phyloP scores from a whole-genome alignment of 148 eudicot species.

The Amaranthus cruentus region DNA sequence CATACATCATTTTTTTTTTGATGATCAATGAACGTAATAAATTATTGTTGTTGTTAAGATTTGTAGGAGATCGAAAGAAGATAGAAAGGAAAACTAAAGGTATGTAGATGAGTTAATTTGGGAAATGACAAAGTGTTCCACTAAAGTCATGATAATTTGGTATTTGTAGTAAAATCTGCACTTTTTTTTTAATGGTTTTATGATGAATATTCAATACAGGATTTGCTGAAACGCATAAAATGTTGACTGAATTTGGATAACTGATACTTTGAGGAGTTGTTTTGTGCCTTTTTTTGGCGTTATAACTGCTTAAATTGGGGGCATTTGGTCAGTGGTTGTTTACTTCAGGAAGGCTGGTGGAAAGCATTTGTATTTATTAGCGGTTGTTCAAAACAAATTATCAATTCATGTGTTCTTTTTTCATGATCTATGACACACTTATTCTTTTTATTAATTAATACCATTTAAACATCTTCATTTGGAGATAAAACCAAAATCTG shows the following conservation, averaged over 20 bases:
- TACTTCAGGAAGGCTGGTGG: not conserved
- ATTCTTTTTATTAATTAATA: too few species aligned
- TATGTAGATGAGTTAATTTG: constrained; percentile 12
- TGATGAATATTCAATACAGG: constrained; percentile 5
- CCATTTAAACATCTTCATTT: too few species aligned
- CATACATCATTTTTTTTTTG: constrained; percentile 23
- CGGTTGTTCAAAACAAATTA: too few species aligned
- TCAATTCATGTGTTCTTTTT: too few species aligned
- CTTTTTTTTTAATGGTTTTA: constrained; percentile 8
- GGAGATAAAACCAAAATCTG: too few species aligned
- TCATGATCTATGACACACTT: too few species aligned
- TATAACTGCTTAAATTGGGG: constrained; percentile 11
- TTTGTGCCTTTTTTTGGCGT: not conserved
- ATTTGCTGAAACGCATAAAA: constrained; percentile 29
- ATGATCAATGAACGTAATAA: not conserved
- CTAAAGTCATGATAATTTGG: not conserved
- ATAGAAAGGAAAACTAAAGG: not conserved
- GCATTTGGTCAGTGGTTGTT: not conserved
- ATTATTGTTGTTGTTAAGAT: not conserved
- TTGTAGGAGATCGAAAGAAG: too few species aligned
- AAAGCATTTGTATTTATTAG: constrained; percentile 15
- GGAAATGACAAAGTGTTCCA: not conserved
- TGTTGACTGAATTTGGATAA: constrained; percentile 29
- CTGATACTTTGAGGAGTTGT: constrained; percentile 12
- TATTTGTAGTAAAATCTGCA: not conserved